phyloP scores from a whole-genome alignment of 805 yeast species.

The Brettanomyces bruxellensis region DNA sequence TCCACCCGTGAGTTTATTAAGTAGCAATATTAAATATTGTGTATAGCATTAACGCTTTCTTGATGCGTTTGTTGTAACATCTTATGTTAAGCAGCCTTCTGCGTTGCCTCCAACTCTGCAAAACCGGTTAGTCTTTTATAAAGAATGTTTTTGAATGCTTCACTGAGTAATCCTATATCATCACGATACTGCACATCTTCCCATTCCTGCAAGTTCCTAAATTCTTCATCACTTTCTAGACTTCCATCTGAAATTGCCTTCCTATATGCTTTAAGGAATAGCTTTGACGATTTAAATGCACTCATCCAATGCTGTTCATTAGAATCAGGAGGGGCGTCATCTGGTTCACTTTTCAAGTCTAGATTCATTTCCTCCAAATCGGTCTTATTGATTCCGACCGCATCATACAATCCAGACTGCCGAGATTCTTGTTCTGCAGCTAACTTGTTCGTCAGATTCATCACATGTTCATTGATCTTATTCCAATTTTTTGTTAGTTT shows the following conservation, averaged over 20 bases:
- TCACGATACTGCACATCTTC: conserved; percentile 10
- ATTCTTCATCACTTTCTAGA: conserved; percentile 11
- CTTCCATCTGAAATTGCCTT: conserved; percentile 3
- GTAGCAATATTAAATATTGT: too few relatives aligned
- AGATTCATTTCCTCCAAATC: conserved; percentile 38
- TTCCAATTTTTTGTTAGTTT: conserved; percentile 34
- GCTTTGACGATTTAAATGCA: not conserved
- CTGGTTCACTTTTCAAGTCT: conserved; percentile 13
- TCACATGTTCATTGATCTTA: conserved; percentile 27
- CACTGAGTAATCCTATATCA: conserved; percentile 13
- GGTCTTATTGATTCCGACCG: conserved; percentile 30
- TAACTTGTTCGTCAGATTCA: conserved; percentile 9
- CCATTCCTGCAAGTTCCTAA: conserved; percentile 14
- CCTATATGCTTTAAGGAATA: conserved; percentile 11
- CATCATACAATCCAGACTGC: conserved; percentile 1
- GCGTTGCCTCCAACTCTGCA: not conserved
- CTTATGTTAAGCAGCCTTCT: not conserved
- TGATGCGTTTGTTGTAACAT: too few relatives aligned
- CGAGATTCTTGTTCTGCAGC: conserved; percentile 11
- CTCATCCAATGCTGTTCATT: conserved; percentile 1
- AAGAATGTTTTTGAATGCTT: conserved; percentile 7
- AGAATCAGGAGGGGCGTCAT: conserved; percentile 7
- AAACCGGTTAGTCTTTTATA: not conserved
- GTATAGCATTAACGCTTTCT: too few relatives aligned
- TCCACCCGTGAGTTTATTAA: too few relatives aligned